Conservation (phyloP, 73 alveolate genomes). For the Tetrahymena elliotti region DNA sequence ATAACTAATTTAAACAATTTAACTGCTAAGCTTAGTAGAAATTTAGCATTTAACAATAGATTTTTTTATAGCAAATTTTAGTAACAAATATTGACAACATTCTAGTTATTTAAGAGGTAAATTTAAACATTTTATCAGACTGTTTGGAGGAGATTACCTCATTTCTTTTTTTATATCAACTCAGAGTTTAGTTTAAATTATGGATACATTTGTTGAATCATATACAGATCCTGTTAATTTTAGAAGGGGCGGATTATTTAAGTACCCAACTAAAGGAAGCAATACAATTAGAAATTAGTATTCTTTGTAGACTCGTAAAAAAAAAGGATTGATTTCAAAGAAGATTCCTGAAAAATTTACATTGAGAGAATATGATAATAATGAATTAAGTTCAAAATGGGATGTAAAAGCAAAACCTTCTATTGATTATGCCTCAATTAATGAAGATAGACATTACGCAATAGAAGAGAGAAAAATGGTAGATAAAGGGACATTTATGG, state of each 20-base stretch:
- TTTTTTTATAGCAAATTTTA: too few species aligned
- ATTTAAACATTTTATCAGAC: too few species aligned
- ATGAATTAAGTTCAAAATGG: background rate
- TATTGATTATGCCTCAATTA: background rate
- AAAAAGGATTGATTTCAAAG: background rate
- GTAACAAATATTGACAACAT: too few species aligned
- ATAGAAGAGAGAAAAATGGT: background rate
- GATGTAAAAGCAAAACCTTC: background rate
- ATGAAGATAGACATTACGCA: background rate
- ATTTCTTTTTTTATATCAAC: background rate
- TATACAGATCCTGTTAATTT: background rate
- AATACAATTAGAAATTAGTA: background rate
- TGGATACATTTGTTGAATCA: background rate
- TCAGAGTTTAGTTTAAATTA: background rate
- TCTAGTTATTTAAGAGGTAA: background rate
- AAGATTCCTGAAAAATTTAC: background rate
- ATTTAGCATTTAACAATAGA: too few species aligned
- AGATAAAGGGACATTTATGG: background rate
- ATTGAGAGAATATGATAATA: background rate
- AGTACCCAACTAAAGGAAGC: background rate
- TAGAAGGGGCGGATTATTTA: background rate
- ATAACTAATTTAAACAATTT: background rate
- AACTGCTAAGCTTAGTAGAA: background rate
- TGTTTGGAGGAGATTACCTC: background rate
- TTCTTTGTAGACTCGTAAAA: background rate